Base-by-base conservation (phyloP, 257 asterid species). In the Capsicum chinense region DNA sequence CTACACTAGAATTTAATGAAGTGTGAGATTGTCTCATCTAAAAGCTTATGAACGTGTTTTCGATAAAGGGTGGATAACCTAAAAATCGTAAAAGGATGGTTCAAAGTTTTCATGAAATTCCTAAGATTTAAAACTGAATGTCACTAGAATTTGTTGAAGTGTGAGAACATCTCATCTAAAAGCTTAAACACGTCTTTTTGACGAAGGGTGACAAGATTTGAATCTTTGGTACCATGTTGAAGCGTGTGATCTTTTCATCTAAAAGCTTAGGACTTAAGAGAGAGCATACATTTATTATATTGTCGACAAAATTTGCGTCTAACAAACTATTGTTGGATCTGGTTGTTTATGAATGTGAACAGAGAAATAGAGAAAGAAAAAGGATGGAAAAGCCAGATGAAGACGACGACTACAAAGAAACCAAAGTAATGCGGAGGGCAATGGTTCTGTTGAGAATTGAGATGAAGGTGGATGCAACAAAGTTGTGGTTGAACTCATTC, bases 391-490 rank as follows among this genome's bases (percentile, higher is more conserved):
- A 78, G 50, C 21, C 26, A 6, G 16, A 14, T 9, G 3, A 78
- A 78, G 63, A 54, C 48, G 50, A 26, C 5, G 2, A 26, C 21
- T 54, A 14, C 50, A 78, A 78, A 33, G 50, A 39, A 78, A 78
- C 64, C 26, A 9, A 39, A 54, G 54, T 78, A 0, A 54, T 78
- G 82, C 1, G 0, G 19, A 78, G 48, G 47, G 5, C 64, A 78
- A 9, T 76, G 15, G 19, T 33, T 54, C 0, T 14, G 21, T 26
- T 78, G 50, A 26, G 81, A 26, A 52, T 63, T 63, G 0, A 26
- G 63, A 76, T 66, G 74, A 67, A 54, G 64, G 42, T 14, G 33
- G 64, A 78, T 78, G 82, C 82, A 78, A 9, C 48, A 52, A 0
- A 26, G 15, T 26, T 54, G 64, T 54, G 50, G 82, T 78, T 54